Base-by-base conservation (phyloP, 2,329 filamentous ascomycete genomes). In the Sporothrix protearum region DNA sequence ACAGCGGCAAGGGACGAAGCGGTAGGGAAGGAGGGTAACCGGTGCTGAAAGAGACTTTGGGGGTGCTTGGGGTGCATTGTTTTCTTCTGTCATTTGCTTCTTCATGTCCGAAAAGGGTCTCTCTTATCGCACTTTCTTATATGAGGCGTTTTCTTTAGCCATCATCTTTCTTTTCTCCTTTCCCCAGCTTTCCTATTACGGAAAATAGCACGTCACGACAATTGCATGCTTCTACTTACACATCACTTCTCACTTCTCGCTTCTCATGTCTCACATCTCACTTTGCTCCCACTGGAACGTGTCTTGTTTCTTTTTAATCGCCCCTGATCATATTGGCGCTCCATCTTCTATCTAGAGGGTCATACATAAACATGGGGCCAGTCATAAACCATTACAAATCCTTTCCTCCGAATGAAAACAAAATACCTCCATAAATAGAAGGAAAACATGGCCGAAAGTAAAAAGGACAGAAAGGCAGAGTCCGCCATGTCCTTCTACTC, bases 1-100 rank as follows among this genome's bases (percentile, higher is more conserved):
- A 64, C 72, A 73, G 36, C 71, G 73, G 36, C 69, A 64, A 33
- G 28, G 64, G 30, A 16, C 63, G 16, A 71, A 74, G 64, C 64
- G 69, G 36, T 73, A 28, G 28, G 28, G 66, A 30, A 9, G 25
- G 7, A 19, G 55, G 28, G 28, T 16, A 9, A 28, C 25, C 49
- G n/a, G n/a, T n/a, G n/a, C n/a, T n/a, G n/a, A 22, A 53, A 28
- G 7, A n/a, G 10, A 2, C 2, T 59, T 59, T 28, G 19, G 22
- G 63, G 42, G 42, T 19, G 22, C 19, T 33, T n/a, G n/a, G 45
- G 61, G 3, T 19, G 9, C 28, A 47, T 47, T n/a, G n/a, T 36
- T 49, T 3, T 33, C n/a, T 59, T 36, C 22, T 8, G 33, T 53
- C 42, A 19, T 47, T 47, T 55, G 7, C 10, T 61, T 28, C 22